Conservation (phyloP, 1,284 basidiomycete genomes). For the Fomitopsis palustris region DNA sequence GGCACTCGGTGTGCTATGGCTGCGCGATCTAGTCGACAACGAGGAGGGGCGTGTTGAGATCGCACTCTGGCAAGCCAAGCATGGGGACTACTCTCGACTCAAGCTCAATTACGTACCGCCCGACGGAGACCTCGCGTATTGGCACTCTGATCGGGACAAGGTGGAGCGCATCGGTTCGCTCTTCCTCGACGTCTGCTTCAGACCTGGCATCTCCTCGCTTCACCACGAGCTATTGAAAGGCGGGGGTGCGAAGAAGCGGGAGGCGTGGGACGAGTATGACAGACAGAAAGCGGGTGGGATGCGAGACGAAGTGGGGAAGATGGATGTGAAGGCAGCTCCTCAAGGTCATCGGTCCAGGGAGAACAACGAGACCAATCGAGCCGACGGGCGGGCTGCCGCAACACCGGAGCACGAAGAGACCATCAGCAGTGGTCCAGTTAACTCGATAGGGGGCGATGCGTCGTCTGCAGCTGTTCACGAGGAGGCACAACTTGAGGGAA, state of each 20-base stretch:
- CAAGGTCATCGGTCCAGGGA: slow-evolving; percentile 11
- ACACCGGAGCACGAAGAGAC: slow-evolving; percentile 9
- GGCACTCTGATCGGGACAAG: slow-evolving; percentile 47
- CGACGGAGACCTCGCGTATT: slow-evolving; percentile 43
- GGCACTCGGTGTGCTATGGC: slow-evolving; percentile 59
- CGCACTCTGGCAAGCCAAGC: slow-evolving; percentile 33
- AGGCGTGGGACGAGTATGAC: slow-evolving; percentile 32
- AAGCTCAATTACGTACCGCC: slow-evolving; percentile 56
- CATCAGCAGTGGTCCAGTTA: slow-evolving; percentile 13
- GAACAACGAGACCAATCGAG: slow-evolving; percentile 12
- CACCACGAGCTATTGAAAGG: slow-evolving; percentile 33
- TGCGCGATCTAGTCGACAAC: slow-evolving; percentile 51
- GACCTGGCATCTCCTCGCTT: slow-evolving; percentile 31
- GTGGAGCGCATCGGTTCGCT: slow-evolving; percentile 35
- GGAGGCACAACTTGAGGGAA: slow-evolving; percentile 15
- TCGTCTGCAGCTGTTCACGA: slow-evolving; percentile 1
- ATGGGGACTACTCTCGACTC: slow-evolving; percentile 39
- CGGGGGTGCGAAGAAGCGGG: slow-evolving; percentile 24
- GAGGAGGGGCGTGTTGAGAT: slow-evolving; percentile 36
- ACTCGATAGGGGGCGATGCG: slow-evolving; percentile 11
- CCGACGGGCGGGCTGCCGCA: slow-evolving; percentile 8
- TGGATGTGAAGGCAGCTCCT: slow-evolving; percentile 7
- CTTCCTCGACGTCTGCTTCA: slow-evolving; percentile 22
- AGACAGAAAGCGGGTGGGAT: slow-evolving; percentile 36
- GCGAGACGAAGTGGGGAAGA: slow-evolving; percentile 31